Conservation (phyloP, 768 basidiomycete species). For the Paxillus ammoniavirescens region DNA sequence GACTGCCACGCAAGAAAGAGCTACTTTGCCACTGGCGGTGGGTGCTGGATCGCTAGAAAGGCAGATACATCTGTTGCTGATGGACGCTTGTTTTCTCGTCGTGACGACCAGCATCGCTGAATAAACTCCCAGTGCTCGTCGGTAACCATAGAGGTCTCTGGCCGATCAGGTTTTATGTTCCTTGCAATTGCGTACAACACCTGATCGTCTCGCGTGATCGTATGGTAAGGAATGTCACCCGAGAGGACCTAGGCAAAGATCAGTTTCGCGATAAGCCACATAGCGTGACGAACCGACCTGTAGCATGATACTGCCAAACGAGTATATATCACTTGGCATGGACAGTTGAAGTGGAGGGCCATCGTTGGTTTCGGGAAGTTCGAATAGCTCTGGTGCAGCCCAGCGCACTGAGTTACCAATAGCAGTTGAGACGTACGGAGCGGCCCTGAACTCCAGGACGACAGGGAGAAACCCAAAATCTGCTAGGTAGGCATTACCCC, state of each 20-base stretch:
- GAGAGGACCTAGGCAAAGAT: constrained; percentile 25
- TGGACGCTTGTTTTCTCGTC: constrained; percentile 1
- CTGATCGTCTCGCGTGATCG: constrained; percentile 23
- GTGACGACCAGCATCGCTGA: constrained; percentile 26
- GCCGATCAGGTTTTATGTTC: constrained; percentile 11
- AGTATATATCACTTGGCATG: constrained; percentile 41
- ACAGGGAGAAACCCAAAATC: constrained; percentile 38
- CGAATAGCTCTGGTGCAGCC: constrained; percentile 44
- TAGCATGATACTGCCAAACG: constrained; percentile 35
- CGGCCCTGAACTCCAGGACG: constrained; percentile 20
- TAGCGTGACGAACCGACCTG: constrained; percentile 18
- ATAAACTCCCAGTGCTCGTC: constrained; percentile 19
- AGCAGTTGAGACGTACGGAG: constrained; percentile 26
- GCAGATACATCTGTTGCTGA: too few relatives aligned
- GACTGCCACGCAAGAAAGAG: too few relatives aligned
- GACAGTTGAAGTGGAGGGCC: constrained; percentile 11
- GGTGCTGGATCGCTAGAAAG: too few relatives aligned
- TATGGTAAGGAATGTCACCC: constrained; percentile 20
- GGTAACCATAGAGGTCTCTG: not conserved
- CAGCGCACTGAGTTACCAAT: constrained; percentile 47
- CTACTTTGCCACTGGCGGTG: too few relatives aligned
- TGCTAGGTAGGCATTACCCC: constrained; percentile 30
- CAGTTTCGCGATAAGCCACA: not conserved
- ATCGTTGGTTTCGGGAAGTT: constrained; percentile 25
- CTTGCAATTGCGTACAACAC: constrained; percentile 20